Evolutionary conservation across 148 eudicot species (phyloP).

Genomic region (Rhododendron mucronatum): DNA sequence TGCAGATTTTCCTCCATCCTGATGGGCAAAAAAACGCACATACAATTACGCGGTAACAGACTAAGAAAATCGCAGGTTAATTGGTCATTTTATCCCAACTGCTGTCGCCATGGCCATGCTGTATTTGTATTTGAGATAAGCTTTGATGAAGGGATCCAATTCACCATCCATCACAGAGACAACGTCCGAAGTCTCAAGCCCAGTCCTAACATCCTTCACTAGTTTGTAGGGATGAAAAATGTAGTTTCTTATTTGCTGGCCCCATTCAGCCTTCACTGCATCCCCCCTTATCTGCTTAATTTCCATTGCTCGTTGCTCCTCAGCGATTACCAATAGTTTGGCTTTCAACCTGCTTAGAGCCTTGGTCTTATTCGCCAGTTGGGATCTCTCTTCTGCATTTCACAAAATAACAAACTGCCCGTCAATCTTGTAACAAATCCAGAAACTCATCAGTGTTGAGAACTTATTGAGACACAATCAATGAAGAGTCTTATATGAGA

Average conservation of each 20-base stretch:
- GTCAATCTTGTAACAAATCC: background rate
- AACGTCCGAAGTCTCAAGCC: slow-evolving; percentile 72
- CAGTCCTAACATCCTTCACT: slow-evolving; percentile 89
- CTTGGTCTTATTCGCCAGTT: slow-evolving; percentile 80
- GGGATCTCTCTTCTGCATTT: slow-evolving; percentile 80
- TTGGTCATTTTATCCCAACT: background rate
- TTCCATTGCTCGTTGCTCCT: slow-evolving; percentile 91
- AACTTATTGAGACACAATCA: too few relatives aligned
- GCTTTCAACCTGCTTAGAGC: slow-evolving; percentile 91
- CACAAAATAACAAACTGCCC: background rate
- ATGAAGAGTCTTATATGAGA: background rate
- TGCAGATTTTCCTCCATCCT: background rate
- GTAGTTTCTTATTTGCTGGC: slow-evolving; percentile 92
- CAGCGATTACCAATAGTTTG: slow-evolving; percentile 82
- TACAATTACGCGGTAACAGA: background rate
- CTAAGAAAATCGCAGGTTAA: background rate
- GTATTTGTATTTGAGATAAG: slow-evolving; percentile 80
- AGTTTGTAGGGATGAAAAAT: slow-evolving; percentile 98
- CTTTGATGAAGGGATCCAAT: slow-evolving; percentile 73
- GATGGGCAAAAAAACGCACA: background rate
- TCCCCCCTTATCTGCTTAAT: slow-evolving; percentile 96
- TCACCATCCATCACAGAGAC: slow-evolving; percentile 97
- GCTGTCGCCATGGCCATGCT: slow-evolving; percentile 23
- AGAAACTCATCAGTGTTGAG: background rate
- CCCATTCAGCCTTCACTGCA: slow-evolving; percentile 97